Percentiles rank a stretch among this genome's conserved stretches.
Evolutionary conservation across 2,329 filamentous ascomycete genomes (phyloP).

Genomic region (Talaromyces islandicus): DNA sequence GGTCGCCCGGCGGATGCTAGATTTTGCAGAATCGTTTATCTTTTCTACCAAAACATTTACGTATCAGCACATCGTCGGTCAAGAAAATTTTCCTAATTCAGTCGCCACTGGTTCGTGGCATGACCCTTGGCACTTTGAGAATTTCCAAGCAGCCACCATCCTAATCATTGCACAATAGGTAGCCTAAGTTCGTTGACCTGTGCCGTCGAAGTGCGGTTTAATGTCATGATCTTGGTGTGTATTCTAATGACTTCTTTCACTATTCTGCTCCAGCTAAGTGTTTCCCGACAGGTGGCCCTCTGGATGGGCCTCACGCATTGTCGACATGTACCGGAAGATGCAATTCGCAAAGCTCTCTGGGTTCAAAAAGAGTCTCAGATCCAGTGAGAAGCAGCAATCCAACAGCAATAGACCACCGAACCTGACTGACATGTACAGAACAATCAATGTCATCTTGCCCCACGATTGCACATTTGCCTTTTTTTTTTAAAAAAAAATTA

Average conservation of each 20-base stretch:
- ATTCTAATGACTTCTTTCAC: no score
- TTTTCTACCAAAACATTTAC: constrained; percentile 38
- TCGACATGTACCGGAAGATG: constrained; percentile 33
- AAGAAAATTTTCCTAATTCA: constrained; percentile 20
- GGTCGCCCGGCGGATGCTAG: constrained; percentile 34
- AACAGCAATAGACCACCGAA: not conserved
- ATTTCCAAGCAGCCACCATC: constrained; percentile 38
- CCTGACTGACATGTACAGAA: constrained; percentile 22
- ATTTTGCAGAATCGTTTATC: constrained; percentile 39
- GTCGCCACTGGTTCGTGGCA: constrained; percentile 16
- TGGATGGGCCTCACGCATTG: constrained; percentile 31
- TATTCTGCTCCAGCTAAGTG: not conserved
- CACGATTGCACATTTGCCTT: constrained; percentile 42
- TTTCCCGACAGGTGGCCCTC: constrained; percentile 27
- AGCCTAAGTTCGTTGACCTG: constrained; percentile 31
- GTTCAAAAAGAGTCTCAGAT: constrained; percentile 40
- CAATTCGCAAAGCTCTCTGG: constrained; percentile 33
- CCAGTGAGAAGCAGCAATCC: constrained; percentile 21
- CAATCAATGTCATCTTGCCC: constrained; percentile 34
- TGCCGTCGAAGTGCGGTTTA: constrained; percentile 39
- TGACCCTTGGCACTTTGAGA: constrained; percentile 33
- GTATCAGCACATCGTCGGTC: constrained; percentile 32
- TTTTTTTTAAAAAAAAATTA: constrained; percentile 42
- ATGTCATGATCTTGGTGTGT: constrained; percentile 35
- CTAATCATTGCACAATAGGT: constrained; percentile 39